phyloP scores from a whole-genome alignment of 257 asterid genomes.

The Hygrophila difformis region DNA sequence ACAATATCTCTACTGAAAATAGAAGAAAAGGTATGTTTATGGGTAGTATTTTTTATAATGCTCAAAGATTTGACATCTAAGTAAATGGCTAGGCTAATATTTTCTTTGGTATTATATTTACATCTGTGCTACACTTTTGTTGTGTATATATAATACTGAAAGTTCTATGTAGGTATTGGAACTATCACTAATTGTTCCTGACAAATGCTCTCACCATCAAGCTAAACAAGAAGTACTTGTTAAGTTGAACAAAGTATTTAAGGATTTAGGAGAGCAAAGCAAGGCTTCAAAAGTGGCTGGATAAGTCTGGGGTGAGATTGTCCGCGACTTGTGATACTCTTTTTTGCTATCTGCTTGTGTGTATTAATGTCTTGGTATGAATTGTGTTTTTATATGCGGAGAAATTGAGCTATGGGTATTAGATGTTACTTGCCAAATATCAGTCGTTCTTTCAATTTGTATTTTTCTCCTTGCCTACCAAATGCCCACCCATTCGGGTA shows the following conservation, averaged over 20 bases:
- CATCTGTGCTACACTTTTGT: conserved; percentile 7
- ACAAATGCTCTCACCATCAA: conserved; percentile 92
- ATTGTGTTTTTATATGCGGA: no score
- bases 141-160: neutral
- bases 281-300: no score
- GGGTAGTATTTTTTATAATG: conserved; percentile 1
- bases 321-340: no score
- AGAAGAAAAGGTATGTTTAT: conserved; percentile 63
- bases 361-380: no score
- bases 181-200: conserved; percentile 95
- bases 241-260: conserved; percentile 83
- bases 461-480: no score
- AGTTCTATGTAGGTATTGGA: conserved; percentile 68
- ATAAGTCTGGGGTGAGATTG: no score
- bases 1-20: conserved; percentile 67
- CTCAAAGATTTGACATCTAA: neutral
- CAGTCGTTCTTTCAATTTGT: no score
- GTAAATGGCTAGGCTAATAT: conserved; percentile 4
- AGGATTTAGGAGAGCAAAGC: no score
- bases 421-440: no score
- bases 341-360: no score
- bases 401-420: no score
- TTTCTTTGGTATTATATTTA: neutral
- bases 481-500: no score
- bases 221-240: conserved; percentile 92